Evolutionary conservation across 2,329 filamentous ascomycete species (phyloP).

Genomic region (Xylaria sp.): DNA sequence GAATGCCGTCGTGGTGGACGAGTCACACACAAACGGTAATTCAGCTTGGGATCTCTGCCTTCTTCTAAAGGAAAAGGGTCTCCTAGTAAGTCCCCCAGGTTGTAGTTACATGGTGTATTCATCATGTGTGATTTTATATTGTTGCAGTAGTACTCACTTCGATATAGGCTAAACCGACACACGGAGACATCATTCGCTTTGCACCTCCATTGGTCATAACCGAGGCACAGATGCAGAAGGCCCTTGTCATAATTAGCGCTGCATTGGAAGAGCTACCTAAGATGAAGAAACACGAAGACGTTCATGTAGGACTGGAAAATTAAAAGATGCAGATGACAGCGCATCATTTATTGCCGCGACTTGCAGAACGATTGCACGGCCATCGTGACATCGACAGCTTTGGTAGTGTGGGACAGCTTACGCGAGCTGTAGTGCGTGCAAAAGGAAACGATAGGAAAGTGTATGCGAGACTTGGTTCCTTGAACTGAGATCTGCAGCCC

Average conservation of each 20-base stretch:
- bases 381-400: slow-evolving; percentile 4
- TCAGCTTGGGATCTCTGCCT: slow-evolving; percentile 97
- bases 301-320: slow-evolving; percentile 39
- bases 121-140: slow-evolving; percentile 14
- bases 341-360: background rate
- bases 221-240: slow-evolving; percentile 80
- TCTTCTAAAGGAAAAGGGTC: slow-evolving; percentile 91
- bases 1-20: slow-evolving; percentile 96
- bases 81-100: slow-evolving; percentile 69
- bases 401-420: slow-evolving; percentile 20
- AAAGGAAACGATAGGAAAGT: slow-evolving; percentile 34
- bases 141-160: slow-evolving; percentile 35
- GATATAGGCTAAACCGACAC: slow-evolving; percentile 90
- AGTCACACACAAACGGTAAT: slow-evolving; percentile 81
- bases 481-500: slow-evolving; percentile 28
- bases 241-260: slow-evolving; percentile 79
- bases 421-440: slow-evolving; percentile 27
- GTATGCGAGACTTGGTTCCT: slow-evolving; percentile 30
- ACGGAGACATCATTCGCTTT: slow-evolving; percentile 97
- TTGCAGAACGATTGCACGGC: slow-evolving; percentile 26
- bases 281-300: slow-evolving; percentile 52
- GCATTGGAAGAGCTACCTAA: slow-evolving; percentile 81
- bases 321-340: slow-evolving; percentile 13
- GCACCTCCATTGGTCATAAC: slow-evolving; percentile 96
- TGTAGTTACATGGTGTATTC: background rate